These are phyloP conservation scores for Ampelocalamus luodianensis DNA, from an alignment of 176 grass and related monocot species.

Conservation along the genomic window DNA sequence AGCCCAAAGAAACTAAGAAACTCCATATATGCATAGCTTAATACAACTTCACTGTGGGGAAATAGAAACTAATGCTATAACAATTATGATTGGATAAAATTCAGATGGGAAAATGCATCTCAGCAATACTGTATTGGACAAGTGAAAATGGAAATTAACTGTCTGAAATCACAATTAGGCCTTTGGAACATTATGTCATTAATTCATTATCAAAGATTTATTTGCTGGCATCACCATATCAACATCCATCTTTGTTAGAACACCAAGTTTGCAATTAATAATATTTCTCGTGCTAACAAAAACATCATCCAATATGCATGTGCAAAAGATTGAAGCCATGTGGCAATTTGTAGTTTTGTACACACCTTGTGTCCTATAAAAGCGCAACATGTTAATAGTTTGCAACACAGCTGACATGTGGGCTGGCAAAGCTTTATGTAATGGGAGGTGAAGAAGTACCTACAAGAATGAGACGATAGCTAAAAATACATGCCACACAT, in stretches of 20 bases:
- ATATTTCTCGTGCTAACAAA: constrained; percentile 1
- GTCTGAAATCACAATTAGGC: neutral
- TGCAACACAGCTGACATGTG: constrained; percentile 82
- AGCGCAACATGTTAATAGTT: constrained; percentile 87
- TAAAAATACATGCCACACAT: constrained; percentile 31
- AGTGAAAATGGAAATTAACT: neutral
- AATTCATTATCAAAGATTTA: neutral
- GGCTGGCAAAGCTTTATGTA: constrained; percentile 82
- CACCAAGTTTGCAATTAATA: neutral
- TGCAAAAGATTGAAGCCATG: constrained; percentile 11
- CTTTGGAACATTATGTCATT: neutral
- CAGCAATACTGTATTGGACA: neutral
- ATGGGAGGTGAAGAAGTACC: constrained; percentile 86
- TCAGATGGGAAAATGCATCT: constrained; percentile 17
- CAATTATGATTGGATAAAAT: neutral
- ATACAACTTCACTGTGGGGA: neutral
- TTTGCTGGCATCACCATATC: neutral
- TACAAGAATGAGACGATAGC: constrained; percentile 40
- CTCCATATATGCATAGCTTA: constrained; percentile 11
- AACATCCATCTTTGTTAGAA: constrained; percentile 9
- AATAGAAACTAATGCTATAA: constrained; percentile 32
- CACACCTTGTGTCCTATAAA: constrained; percentile 97
- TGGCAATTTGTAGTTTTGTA: constrained; percentile 8
- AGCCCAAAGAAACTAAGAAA: constrained; percentile 41
- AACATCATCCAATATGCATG: constrained; percentile 19